A percentile compares a stretch with the other conserved stretches of the same genome.
Conservation (phyloP, 345 rosid genomes). For the Schrenkiella parvula region DNA sequence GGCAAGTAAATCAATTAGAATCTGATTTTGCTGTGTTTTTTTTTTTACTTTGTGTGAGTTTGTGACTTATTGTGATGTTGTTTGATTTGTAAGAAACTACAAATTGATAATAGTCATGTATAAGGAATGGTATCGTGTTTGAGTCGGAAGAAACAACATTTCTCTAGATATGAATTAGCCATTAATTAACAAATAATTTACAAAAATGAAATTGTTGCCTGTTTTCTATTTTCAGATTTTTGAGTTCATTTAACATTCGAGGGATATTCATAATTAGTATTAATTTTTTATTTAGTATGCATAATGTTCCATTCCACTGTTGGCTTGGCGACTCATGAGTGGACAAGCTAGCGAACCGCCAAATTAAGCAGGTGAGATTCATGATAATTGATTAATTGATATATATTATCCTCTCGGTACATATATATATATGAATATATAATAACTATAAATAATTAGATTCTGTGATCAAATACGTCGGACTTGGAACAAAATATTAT, state of each 20-base stretch:
- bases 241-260: background rate
- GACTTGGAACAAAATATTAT: background rate
- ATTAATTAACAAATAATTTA: background rate
- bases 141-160: background rate
- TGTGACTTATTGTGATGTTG: background rate
- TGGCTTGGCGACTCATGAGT: background rate
- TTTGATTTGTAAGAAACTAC: background rate
- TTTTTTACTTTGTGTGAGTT: background rate
- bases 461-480: background rate
- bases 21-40: conserved; percentile 1
- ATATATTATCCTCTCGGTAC: background rate
- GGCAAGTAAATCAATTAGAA: conserved; percentile 17
- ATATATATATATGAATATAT: too few relatives aligned
- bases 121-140: background rate
- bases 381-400: background rate
- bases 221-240: too few relatives aligned
- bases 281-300: background rate
- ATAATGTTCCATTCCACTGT: background rate
- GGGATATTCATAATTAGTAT: background rate
- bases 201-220: background rate
- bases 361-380: conserved; percentile 5
- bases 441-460: too few relatives aligned
- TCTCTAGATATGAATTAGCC: background rate
- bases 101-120: background rate
- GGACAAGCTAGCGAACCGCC: background rate